These are phyloP conservation scores for Chaetomium cochliodes DNA, from an alignment of 495 filamentous ascomycete species.

Conservation along the genomic window DNA sequence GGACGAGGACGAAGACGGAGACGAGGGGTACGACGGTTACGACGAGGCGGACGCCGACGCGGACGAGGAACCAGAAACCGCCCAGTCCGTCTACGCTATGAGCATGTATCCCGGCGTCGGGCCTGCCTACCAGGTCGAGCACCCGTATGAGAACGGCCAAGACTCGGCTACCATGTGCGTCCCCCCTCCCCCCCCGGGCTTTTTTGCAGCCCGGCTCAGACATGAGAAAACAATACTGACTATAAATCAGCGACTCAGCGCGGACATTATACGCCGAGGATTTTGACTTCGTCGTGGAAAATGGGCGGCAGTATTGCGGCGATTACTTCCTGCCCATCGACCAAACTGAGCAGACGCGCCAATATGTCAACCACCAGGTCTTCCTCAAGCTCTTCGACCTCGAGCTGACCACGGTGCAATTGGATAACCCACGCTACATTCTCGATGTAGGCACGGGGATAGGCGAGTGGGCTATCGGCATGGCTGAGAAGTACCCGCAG, in stretches of 20 bases:
- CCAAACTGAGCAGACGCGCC: constrained; percentile 67
- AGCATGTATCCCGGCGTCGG: constrained; percentile 39
- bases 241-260: constrained; percentile 47
- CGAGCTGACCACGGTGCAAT: constrained; percentile 57
- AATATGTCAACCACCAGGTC: constrained; percentile 65
- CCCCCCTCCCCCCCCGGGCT: background rate
- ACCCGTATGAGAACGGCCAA: constrained; percentile 23
- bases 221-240: constrained; percentile 2
- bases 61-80: constrained; percentile 16
- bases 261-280: constrained; percentile 58
- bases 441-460: constrained; percentile 69
- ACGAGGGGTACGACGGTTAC: constrained; percentile 16
- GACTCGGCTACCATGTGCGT: constrained; percentile 51
- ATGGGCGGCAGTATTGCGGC: constrained; percentile 67
- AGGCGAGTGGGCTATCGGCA: constrained; percentile 73
- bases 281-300: constrained; percentile 57
- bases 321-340: constrained; percentile 77
- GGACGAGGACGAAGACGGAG: constrained; percentile 15
- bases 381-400: constrained; percentile 60
- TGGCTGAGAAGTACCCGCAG: constrained; percentile 61
- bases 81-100: constrained; percentile 30
- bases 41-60: constrained; percentile 15
- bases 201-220: too few relatives aligned
- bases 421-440: constrained; percentile 56
- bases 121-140: constrained; percentile 32